Base-by-base conservation (phyloP, 306 rosid genomes). In the Cucumis melo region DNA sequence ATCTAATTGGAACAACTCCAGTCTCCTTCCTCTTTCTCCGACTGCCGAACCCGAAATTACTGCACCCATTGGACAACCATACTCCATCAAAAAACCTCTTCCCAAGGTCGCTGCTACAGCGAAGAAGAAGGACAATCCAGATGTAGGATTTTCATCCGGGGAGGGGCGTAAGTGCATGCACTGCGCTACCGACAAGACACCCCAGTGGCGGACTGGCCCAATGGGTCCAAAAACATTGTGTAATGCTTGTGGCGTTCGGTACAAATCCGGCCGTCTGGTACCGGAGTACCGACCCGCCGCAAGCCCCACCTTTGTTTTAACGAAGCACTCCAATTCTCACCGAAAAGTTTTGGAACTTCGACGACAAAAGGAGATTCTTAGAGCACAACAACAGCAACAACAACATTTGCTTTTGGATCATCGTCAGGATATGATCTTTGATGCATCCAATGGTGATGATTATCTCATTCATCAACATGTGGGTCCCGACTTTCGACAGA, bases 1-100 rank as follows among this genome's bases (percentile, higher is more conserved):
- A 53, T 82, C 92, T 85, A 89, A 89, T 64, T 93, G 98, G 98
- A 71, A 71, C 57, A 84, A 85, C 44, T 91, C 98, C 2, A 89
- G 89, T n/a, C 90, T 93, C n/a, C 86, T 88, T 12, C 89, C 81
- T 1, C 81, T 88, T 44, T 84, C 97, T 6, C 86, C 89, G 1
- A 60, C 84, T 20, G 27, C 21, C 24, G 76, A 71, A 9, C 4
- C 23, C 58, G 76, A 71, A 7, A 39, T n/a, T 23, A 5, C 32
- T 3, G 4, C 53, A 36, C 8, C 2, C 48, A 81, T 2, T 13
- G 81, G 0, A 0, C 41, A 41, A 14, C 75, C 51, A 0, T 21
- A 39, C 0, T 24, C 76, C 0, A 70, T 65, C 0, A 93, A 87
- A 80, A 92, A 91, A 38, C n/a, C 5, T 10, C 32, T 86, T 0